Conservation (phyloP, 106 monocot species). For the Ottelia alismoides region DNA sequence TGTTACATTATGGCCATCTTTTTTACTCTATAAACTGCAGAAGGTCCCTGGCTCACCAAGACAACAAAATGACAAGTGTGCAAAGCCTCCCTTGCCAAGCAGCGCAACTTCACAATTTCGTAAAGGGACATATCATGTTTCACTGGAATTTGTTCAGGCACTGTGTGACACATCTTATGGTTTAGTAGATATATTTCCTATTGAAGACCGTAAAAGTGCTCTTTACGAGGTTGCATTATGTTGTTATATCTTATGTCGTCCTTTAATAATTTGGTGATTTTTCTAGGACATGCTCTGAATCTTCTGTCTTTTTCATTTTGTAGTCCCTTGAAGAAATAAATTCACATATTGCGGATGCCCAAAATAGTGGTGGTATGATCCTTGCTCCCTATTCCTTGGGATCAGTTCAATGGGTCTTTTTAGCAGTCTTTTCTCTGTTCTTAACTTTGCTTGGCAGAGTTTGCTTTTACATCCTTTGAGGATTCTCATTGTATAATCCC, state of each 20-base stretch:
- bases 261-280: too few species aligned
- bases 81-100: conserved; percentile 93
- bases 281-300: conserved; percentile 1
- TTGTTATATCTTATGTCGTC: too few species aligned
- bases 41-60: conserved; percentile 67
- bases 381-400: too few species aligned
- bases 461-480: background rate
- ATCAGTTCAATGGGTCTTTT: too few species aligned
- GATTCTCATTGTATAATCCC: background rate
- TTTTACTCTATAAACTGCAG: conserved; percentile 17
- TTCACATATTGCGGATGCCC: conserved; percentile 51
- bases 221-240: conserved; percentile 57
- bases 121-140: conserved; percentile 81
- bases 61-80: conserved; percentile 44
- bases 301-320: conserved; percentile 5
- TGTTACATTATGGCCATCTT: too few species aligned
- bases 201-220: conserved; percentile 96
- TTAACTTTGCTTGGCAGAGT: background rate
- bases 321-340: conserved; percentile 90
- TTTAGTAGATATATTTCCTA: conserved; percentile 93
- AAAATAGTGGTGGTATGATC: conserved; percentile 71
- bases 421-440: background rate
- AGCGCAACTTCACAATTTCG: conserved; percentile 61
- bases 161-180: conserved; percentile 97
- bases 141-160: conserved; percentile 91